Percentiles rank a stretch among this genome's conserved stretches.
These are phyloP conservation scores for Rhinocladiella mackenziei DNA, from an alignment of 2,329 filamentous ascomycete species.

Conservation along the genomic window DNA sequence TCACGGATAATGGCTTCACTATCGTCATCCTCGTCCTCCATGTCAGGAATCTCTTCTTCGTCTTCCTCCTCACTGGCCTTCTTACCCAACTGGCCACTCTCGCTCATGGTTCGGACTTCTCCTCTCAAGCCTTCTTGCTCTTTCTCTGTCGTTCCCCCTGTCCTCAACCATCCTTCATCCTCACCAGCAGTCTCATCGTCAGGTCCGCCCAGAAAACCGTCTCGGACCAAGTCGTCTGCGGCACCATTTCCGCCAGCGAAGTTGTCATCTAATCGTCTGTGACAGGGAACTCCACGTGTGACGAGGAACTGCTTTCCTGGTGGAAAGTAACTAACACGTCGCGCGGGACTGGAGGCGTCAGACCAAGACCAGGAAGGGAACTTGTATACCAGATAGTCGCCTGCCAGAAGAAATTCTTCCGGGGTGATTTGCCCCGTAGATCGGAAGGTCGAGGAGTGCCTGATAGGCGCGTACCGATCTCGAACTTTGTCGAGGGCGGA, in stretches of 20 bases:
- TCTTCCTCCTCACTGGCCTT: constrained; percentile 63
- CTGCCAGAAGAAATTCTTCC: constrained; percentile 91
- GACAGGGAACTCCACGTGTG: constrained; percentile 89
- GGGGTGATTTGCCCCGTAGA: constrained; percentile 92
- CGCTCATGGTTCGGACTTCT: constrained; percentile 84
- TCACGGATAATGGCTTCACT: constrained; percentile 95
- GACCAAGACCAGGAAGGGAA: constrained; percentile 98
- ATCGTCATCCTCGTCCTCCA: constrained; percentile 93
- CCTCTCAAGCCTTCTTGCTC: constrained; percentile 68
- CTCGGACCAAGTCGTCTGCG: constrained; percentile 80
- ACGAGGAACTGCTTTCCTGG: constrained; percentile 91
- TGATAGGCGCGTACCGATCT: constrained; percentile 84
- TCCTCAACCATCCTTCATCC: constrained; percentile 88
- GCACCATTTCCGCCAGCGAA: constrained; percentile 84
- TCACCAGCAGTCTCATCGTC: constrained; percentile 49
- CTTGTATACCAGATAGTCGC: constrained; percentile 98
- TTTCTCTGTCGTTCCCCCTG: constrained; percentile 62
- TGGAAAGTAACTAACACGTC: constrained; percentile 77
- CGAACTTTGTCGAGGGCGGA: constrained; percentile 88
- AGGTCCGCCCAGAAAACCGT: constrained; percentile 58
- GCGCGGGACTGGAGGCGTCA: constrained; percentile 74
- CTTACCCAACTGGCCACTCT: constrained; percentile 80
- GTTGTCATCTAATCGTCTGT: constrained; percentile 84
- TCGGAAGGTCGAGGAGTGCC: constrained; percentile 88
- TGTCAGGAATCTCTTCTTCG: constrained; percentile 86